Evolutionary conservation across 1,284 basidiomycete species (phyloP).

Genomic region (Earliella scabrosa): DNA sequence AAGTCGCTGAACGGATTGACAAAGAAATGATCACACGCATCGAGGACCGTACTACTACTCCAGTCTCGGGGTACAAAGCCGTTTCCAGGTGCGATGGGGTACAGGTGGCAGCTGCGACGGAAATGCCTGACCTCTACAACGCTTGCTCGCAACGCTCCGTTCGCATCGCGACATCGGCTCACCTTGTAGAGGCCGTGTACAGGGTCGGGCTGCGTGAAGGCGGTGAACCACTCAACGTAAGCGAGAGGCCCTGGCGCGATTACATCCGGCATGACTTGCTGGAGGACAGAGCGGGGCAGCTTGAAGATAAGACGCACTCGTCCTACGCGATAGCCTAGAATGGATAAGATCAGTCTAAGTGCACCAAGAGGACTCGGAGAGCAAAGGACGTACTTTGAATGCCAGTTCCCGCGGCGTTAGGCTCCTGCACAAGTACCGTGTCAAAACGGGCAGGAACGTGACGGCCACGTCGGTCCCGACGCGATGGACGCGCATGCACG

Average conservation of each 20-base stretch:
- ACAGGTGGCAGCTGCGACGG: slow-evolving; percentile 34
- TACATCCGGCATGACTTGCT: neutral
- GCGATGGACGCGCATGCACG: neutral
- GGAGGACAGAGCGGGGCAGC: neutral
- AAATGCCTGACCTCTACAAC: slow-evolving; percentile 33
- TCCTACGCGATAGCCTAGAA: neutral
- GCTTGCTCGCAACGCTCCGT: slow-evolving; percentile 21
- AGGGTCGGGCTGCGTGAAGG: neutral
- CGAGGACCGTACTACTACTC: slow-evolving; percentile 39
- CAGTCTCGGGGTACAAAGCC: slow-evolving; percentile 30
- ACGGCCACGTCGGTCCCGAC: neutral
- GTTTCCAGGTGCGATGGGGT: slow-evolving; percentile 17
- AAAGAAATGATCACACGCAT: slow-evolving; percentile 33
- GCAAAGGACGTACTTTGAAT: neutral
- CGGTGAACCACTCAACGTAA: slow-evolving; percentile 42
- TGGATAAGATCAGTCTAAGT: neutral
- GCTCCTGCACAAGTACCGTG: neutral
- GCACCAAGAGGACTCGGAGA: neutral
- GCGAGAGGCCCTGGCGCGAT: slow-evolving; percentile 23
- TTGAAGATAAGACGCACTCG: neutral
- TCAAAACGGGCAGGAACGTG: neutral
- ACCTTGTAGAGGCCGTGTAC: slow-evolving; percentile 19
- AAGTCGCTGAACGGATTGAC: slow-evolving; percentile 34
- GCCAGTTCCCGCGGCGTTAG: neutral
- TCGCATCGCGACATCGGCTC: neutral